Evolutionary conservation across 2,329 filamentous ascomycete genomes (phyloP), one percentile per base, ranked within the genome.

Genomic region (Botrytis hyacinthi): DNA sequence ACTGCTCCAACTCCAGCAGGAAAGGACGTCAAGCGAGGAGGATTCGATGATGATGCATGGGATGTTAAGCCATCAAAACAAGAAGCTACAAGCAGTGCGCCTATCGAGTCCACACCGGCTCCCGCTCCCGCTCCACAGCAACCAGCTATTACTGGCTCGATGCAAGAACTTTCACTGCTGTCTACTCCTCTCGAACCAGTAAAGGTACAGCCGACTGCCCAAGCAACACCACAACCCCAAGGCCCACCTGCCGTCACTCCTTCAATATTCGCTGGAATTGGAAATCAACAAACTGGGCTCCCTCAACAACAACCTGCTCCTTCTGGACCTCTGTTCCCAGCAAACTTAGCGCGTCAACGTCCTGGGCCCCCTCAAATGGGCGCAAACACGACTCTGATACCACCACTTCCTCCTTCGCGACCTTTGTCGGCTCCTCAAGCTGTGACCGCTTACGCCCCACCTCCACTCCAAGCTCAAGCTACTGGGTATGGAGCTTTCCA

Each of bases 41-140:
- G 93, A 4, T 98, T 98, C 80, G 96, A 99, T 70, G 96, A 98
- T 80, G 94, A 98, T 84, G 96, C 96, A 14, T 99, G 96, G 96
- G 93, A 97, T 79, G 92, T 97, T 68, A 98, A 98, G 84, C 93
- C 94, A 29, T 88, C 92, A 22, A 92, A 90, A 80, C 88, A 77
- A 75, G 83, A 54, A 61, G 76, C 82, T 74, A 75, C 59, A 70
- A 83, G 48, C 78, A 84, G 63, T 80, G 85, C 48, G 77, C 82
- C 42, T 75, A 77, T 71, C 81, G 80, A 72, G 63, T 82, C 46
- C 73, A 37, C 81, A 60, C 76, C 86, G 35, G 79, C 84, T 26
- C 78, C 83, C 22, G 79, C 85, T 29, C 78, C 84, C 71, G 76
- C 83, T 29, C 79, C 84, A 35, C 79, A 85, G 22, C 79, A 84